Percentiles rank a stretch among this genome's conserved stretches.
Conservation (phyloP, 345 rosid genomes). For the Balakata baccata region DNA sequence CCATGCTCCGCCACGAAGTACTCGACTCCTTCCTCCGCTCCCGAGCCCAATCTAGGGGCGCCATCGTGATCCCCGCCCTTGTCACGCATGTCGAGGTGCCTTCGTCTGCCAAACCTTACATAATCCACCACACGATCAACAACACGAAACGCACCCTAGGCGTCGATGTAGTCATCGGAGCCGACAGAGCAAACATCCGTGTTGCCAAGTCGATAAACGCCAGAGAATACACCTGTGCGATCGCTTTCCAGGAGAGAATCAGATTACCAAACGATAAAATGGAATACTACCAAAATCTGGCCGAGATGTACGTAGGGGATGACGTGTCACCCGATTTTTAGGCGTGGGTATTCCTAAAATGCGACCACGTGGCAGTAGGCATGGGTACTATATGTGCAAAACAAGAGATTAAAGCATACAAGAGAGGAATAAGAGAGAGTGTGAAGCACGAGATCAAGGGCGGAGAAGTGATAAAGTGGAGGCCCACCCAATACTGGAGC, state of each 20-base stretch:
- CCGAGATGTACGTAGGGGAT: conserved; percentile 64
- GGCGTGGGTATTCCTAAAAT: conserved; percentile 73
- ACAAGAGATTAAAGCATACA: conserved; percentile 41
- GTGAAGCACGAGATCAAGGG: conserved; percentile 47
- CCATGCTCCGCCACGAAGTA: conserved; percentile 70
- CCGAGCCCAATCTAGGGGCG: conserved; percentile 54
- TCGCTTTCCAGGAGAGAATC: conserved; percentile 71
- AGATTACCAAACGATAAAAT: conserved; percentile 54
- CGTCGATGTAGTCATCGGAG: conserved; percentile 57
- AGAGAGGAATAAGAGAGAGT: conserved; percentile 46
- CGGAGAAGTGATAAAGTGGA: conserved; percentile 58
- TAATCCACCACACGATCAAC: conserved; percentile 44
- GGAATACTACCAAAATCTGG: conserved; percentile 57
- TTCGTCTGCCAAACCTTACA: conserved; percentile 41
- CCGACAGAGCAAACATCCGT: conserved; percentile 67
- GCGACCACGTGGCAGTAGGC: conserved; percentile 78
- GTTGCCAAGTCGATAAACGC: conserved; percentile 56
- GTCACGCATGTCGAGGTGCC: conserved; percentile 56
- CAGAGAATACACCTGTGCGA: conserved; percentile 52
- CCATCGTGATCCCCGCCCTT: conserved; percentile 43
- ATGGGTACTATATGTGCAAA: conserved; percentile 52
- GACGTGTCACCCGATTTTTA: conserved; percentile 80
- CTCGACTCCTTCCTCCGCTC: conserved; percentile 67
- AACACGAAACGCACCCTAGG: conserved; percentile 33
- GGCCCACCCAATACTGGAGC: conserved; percentile 78